These are phyloP conservation scores for Spinacia oleracea DNA, from an alignment of 179 eudicot species.

Conservation along the genomic window DNA sequence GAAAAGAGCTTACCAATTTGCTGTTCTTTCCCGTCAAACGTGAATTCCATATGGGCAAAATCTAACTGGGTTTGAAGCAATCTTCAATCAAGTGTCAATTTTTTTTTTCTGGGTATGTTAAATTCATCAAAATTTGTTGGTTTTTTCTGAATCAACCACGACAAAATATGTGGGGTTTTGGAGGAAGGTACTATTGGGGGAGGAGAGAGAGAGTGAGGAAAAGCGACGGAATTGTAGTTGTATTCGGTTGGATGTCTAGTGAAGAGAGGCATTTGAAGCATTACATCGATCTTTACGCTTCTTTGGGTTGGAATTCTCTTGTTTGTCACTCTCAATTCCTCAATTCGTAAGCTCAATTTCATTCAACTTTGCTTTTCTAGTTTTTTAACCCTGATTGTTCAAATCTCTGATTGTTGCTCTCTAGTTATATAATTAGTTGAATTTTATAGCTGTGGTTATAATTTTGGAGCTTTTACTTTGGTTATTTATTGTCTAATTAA, in stretches of 20 bases:
- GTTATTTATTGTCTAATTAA: neutral
- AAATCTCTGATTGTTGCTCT: neutral
- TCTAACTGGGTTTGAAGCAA: conserved; percentile 7
- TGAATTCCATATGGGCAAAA: neutral
- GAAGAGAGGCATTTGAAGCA: conserved; percentile 74
- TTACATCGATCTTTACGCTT: conserved; percentile 73
- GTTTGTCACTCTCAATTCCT: conserved; percentile 93
- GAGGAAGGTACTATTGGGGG: conserved; percentile 91
- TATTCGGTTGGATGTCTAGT: conserved; percentile 99
- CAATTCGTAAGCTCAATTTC: conserved; percentile 59
- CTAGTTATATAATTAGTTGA: neutral
- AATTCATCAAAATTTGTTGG: conserved; percentile 16
- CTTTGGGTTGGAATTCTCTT: conserved; percentile 91
- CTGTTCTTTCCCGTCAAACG: conserved; percentile 7
- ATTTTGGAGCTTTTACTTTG: neutral
- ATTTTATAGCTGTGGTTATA: neutral
- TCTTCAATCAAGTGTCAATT: neutral
- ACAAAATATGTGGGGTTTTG: conserved; percentile 84
- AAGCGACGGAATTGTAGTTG: conserved; percentile 70
- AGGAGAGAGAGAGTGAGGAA: conserved; percentile 46
- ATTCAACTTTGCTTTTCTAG: neutral
- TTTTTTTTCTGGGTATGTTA: conserved; percentile 2
- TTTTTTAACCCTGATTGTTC: neutral
- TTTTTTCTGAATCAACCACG: neutral
- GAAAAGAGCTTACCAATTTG: conserved; percentile 7